Evolutionary conservation across 2,329 filamentous ascomycete species (phyloP).

Genomic region (Fusarium transvaalense): DNA sequence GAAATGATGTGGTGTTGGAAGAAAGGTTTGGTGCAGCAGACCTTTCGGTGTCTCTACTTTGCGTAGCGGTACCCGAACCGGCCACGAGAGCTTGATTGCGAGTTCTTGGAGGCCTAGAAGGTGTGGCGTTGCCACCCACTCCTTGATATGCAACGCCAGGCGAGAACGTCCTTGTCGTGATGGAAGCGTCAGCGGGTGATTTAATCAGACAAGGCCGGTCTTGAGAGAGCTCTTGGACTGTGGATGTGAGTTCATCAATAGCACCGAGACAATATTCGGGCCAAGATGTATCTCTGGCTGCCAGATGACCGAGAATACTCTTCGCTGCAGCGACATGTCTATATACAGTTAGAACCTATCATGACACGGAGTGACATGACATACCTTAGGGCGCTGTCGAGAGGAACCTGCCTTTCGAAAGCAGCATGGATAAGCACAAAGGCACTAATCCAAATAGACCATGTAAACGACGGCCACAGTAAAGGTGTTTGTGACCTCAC

Average conservation of each 20-base stretch:
- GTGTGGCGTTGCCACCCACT: neutral
- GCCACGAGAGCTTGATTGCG: neutral
- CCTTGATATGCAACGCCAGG: neutral
- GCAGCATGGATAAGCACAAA: slow-evolving; percentile 65
- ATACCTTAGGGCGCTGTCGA: slow-evolving; percentile 56
- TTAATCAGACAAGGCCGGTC: slow-evolving; percentile 21
- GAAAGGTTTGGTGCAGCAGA: neutral
- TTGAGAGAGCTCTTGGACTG: slow-evolving; percentile 46
- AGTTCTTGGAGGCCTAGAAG: slow-evolving; percentile 16
- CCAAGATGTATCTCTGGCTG: slow-evolving; percentile 51
- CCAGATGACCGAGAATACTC: slow-evolving; percentile 46
- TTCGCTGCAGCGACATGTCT: slow-evolving; percentile 51
- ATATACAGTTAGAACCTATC: neutral
- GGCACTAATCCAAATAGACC: slow-evolving; percentile 66
- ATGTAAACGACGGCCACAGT: slow-evolving; percentile 65
- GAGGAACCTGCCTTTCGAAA: slow-evolving; percentile 58
- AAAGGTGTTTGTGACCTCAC: slow-evolving; percentile 49
- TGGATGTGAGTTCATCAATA: slow-evolving; percentile 50
- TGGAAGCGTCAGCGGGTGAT: slow-evolving; percentile 24
- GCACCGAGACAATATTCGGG: slow-evolving; percentile 52
- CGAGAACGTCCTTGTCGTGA: slow-evolving; percentile 7
- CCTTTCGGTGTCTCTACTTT: neutral
- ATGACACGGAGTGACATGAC: neutral
- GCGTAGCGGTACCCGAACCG: neutral
- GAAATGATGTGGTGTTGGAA: neutral